These are phyloP conservation scores for Aspergillus bombycis DNA, from an alignment of 2,329 filamentous ascomycete species.

Conservation along the genomic window DNA sequence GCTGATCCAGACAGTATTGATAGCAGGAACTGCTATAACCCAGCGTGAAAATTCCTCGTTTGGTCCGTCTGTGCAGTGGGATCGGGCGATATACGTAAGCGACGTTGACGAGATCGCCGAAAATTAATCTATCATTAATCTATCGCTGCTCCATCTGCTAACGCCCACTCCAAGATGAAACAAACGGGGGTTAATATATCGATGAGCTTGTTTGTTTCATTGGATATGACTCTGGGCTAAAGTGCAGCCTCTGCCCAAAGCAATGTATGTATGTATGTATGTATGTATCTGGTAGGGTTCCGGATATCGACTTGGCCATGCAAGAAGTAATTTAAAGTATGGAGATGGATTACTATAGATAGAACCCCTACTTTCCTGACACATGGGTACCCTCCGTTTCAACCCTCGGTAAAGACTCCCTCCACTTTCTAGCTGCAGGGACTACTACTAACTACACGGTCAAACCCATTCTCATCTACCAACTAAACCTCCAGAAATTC, in stretches of 20 bases:
- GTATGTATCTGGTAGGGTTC: too few species aligned
- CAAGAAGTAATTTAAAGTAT: neutral
- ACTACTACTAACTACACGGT: too few species aligned
- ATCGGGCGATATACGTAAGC: slow-evolving; percentile 23
- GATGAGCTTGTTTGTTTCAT: neutral
- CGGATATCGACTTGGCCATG: too few species aligned
- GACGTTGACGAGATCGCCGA: slow-evolving; percentile 10
- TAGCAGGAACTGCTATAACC: neutral
- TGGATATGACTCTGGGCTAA: neutral
- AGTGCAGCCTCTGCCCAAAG: too few species aligned
- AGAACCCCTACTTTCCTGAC: neutral
- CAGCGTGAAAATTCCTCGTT: slow-evolving; percentile 23
- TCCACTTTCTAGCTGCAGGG: neutral
- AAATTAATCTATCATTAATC: slow-evolving; percentile 10
- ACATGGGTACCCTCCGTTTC: neutral
- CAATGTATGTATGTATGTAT: too few species aligned
- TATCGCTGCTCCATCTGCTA: neutral
- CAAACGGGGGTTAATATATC: neutral
- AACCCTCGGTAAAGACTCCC: slow-evolving; percentile 1
- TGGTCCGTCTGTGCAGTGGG: slow-evolving; percentile 18
- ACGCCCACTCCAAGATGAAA: neutral
- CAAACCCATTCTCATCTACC: neutral
- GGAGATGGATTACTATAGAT: neutral
- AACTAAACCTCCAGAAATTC: neutral
- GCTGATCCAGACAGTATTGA: neutral